Conservation (phyloP, 768 basidiomycete species). For the Trametopsis cervina region DNA sequence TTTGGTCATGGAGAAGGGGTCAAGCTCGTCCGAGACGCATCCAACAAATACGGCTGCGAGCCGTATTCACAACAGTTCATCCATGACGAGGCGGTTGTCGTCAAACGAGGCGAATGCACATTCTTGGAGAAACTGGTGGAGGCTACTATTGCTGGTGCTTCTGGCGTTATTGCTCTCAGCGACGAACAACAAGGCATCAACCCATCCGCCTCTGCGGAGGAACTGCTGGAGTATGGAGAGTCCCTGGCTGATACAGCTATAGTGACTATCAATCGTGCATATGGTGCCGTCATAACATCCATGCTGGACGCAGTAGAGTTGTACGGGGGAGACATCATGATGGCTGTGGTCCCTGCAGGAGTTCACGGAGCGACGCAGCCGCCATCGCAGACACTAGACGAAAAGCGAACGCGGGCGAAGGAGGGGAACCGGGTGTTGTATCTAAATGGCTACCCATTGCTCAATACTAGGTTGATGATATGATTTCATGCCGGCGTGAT, state of each 20-base stretch:
- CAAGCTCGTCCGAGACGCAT: constrained; percentile 42
- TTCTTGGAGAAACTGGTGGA: constrained; percentile 77
- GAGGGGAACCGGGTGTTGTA: constrained; percentile 47
- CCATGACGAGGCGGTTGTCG: constrained; percentile 46
- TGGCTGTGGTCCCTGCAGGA: constrained; percentile 39
- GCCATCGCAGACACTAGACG: constrained; percentile 7
- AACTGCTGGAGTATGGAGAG: constrained; percentile 50
- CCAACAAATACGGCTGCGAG: constrained; percentile 53
- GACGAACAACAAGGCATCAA: constrained; percentile 53
- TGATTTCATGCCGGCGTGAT: too few relatives aligned
- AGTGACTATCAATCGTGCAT: constrained; percentile 47
- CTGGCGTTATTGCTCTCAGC: constrained; percentile 72
- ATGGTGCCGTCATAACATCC: constrained; percentile 45
- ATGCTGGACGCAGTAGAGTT: constrained; percentile 49
- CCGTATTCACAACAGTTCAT: constrained; percentile 44
- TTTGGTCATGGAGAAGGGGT: constrained; percentile 49
- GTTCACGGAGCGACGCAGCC: constrained; percentile 7
- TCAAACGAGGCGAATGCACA: constrained; percentile 77
- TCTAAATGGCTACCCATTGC: constrained; percentile 68
- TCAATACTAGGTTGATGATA: constrained; percentile 58
- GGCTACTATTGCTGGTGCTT: constrained; percentile 65
- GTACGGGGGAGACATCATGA: constrained; percentile 41
- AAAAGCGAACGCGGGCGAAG: constrained; percentile 19
- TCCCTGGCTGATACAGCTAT: constrained; percentile 48
- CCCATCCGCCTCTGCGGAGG: constrained; percentile 55